A percentile compares a stretch with the other conserved stretches of the same genome.
Conservation (phyloP, 1,284 basidiomycete species). For the Malassezia vespertilionis region DNA sequence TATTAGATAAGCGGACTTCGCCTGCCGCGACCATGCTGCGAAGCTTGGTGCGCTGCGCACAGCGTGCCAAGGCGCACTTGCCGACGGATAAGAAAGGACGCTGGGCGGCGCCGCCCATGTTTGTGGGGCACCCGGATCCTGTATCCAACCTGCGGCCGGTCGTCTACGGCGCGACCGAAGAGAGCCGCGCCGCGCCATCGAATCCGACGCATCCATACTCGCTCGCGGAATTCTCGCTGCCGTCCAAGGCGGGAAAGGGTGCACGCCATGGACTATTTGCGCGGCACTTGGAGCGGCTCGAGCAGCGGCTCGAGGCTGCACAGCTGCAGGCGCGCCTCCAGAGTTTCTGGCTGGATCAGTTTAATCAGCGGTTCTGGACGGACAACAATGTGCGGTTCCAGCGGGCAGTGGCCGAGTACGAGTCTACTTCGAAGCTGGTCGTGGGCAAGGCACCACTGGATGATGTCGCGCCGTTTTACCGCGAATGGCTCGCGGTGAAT, state of each 20-base stretch:
- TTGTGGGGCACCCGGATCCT: slow-evolving; percentile 35
- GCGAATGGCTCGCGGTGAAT: slow-evolving; percentile 39
- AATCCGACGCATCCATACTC: slow-evolving; percentile 35
- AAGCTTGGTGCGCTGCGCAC: no score
- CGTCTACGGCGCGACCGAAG: slow-evolving; percentile 20
- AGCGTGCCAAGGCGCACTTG: no score
- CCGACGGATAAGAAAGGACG: no score
- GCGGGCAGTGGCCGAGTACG: slow-evolving; percentile 25
- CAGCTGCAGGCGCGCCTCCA: slow-evolving; percentile 32
- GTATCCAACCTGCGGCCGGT: slow-evolving; percentile 39
- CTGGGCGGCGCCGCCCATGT: slow-evolving; percentile 1
- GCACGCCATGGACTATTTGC: slow-evolving; percentile 5
- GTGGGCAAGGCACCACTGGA: slow-evolving; percentile 21
- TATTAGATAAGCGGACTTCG: no score
- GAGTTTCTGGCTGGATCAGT: slow-evolving; percentile 30
- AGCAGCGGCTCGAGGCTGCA: slow-evolving; percentile 29
- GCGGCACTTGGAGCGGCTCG: slow-evolving; percentile 24
- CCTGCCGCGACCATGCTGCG: no score
- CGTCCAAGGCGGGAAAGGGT: neutral
- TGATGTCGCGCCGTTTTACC: slow-evolving; percentile 32
- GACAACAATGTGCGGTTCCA: slow-evolving; percentile 43
- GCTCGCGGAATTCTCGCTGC: slow-evolving; percentile 28
- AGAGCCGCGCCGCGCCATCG: neutral
- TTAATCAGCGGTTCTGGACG: slow-evolving; percentile 45
- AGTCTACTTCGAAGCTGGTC: slow-evolving; percentile 16